These are phyloP conservation scores for Colletotrichum liriopes DNA, from an alignment of 2,329 filamentous ascomycete genomes.

Conservation along the genomic window DNA sequence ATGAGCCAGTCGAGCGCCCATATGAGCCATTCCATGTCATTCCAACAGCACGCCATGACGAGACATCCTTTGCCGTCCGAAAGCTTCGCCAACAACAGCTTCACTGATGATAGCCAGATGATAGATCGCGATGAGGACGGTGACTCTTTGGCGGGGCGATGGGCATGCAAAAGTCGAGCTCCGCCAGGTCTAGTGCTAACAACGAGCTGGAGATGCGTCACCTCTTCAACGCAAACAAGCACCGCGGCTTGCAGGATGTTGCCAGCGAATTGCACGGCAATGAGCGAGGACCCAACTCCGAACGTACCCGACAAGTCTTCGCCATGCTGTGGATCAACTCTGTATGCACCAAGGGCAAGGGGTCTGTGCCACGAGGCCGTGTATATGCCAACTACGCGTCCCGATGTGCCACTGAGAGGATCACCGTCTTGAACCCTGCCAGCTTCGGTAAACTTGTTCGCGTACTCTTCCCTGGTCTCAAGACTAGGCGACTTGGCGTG, in stretches of 20 bases:
- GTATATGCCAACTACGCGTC: slow-evolving; percentile 98
- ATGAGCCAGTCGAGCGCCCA: slow-evolving; percentile 50
- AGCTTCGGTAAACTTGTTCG: slow-evolving; percentile 98
- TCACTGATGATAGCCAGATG: slow-evolving; percentile 74
- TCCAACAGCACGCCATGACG: slow-evolving; percentile 56
- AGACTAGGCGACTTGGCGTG: slow-evolving; percentile 92
- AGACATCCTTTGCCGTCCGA: slow-evolving; percentile 71
- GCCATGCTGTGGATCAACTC: slow-evolving; percentile 89
- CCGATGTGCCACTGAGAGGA: slow-evolving; percentile 91
- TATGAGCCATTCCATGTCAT: slow-evolving; percentile 44
- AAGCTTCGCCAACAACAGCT: slow-evolving; percentile 68
- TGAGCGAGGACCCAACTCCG: slow-evolving; percentile 84
- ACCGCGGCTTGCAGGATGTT: slow-evolving; percentile 79
- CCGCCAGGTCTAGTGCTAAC: slow-evolving; percentile 79
- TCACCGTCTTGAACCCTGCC: slow-evolving; percentile 95
- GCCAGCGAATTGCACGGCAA: slow-evolving; percentile 84
- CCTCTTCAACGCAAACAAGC: slow-evolving; percentile 78
- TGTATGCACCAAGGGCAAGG: slow-evolving; percentile 81
- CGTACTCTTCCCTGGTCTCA: slow-evolving; percentile 95
- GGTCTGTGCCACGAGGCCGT: slow-evolving; percentile 90
- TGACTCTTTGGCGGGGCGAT: slow-evolving; percentile 64
- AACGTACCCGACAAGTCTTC: slow-evolving; percentile 88
- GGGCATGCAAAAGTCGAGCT: slow-evolving; percentile 68
- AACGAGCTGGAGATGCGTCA: slow-evolving; percentile 87
- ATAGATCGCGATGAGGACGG: slow-evolving; percentile 73